phyloP scores from a whole-genome alignment of 345 rosid species.

The Theobroma cacao region DNA sequence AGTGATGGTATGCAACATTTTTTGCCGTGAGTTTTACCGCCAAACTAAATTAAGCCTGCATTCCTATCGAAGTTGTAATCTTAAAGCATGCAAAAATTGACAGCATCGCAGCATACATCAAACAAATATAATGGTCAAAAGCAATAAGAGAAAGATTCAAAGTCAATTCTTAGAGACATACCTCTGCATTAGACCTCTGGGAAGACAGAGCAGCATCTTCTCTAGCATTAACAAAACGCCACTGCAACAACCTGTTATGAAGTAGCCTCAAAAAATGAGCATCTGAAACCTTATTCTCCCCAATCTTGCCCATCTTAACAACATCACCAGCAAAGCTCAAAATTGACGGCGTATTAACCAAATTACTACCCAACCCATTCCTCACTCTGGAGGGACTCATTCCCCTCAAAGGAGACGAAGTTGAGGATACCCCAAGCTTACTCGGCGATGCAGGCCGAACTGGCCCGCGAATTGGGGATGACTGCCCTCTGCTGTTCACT shows the following conservation, averaged over 20 bases:
- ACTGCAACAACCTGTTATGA: conserved; percentile 74
- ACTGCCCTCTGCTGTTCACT: conserved; percentile 46
- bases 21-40: background rate
- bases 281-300: conserved; percentile 59
- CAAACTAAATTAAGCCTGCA: background rate
- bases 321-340: conserved; percentile 85
- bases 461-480: conserved; percentile 54
- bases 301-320: conserved; percentile 55
- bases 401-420: conserved; percentile 64
- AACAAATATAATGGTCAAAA: background rate
- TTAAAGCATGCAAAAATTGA: background rate
- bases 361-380: conserved; percentile 38
- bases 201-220: conserved; percentile 51
- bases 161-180: conserved; percentile 23
- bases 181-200: conserved; percentile 74
- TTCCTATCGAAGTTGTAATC: background rate
- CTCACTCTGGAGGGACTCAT: conserved; percentile 67
- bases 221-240: conserved; percentile 85
- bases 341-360: conserved; percentile 51
- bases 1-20: background rate
- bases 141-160: background rate
- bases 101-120: background rate
- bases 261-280: conserved; percentile 69
- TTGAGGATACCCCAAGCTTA: conserved; percentile 43
- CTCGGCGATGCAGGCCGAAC: conserved; percentile 68